Conservation (phyloP, 345 rosid genomes). For the Excoecaria cochinchinensis region DNA sequence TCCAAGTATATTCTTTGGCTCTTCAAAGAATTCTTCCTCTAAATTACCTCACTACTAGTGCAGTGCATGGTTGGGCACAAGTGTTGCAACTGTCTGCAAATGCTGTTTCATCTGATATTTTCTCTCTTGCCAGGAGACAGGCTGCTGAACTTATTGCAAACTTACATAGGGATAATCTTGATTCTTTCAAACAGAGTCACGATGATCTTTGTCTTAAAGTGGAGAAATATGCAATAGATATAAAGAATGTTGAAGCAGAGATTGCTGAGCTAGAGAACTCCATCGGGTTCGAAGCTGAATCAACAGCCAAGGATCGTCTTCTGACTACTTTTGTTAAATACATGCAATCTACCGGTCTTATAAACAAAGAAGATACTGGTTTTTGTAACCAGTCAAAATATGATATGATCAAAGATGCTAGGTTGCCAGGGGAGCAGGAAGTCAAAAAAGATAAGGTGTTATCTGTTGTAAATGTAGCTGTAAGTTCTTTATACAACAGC, state of each 20-base stretch:
- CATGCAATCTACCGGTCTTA: conserved; percentile 60
- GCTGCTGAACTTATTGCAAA: conserved; percentile 67
- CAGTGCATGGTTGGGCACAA: conserved; percentile 77
- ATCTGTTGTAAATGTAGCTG: conserved; percentile 52
- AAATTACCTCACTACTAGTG: conserved; percentile 71
- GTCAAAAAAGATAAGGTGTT: conserved; percentile 62
- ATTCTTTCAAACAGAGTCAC: conserved; percentile 49
- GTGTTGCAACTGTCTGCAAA: conserved; percentile 69
- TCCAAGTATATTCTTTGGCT: conserved; percentile 71
- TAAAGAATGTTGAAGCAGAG: conserved; percentile 60
- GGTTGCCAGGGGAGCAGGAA: conserved; percentile 36
- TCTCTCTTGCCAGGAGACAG: conserved; percentile 70
- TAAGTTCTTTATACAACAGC: conserved; percentile 55
- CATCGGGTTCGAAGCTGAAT: conserved; percentile 58
- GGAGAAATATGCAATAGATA: conserved; percentile 58
- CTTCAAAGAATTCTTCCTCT: conserved; percentile 81
- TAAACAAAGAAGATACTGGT: conserved; percentile 47
- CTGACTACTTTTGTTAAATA: conserved; percentile 62
- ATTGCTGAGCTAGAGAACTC: conserved; percentile 59
- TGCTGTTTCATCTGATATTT: conserved; percentile 62
- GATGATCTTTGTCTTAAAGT: conserved; percentile 58
- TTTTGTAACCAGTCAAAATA: conserved; percentile 31
- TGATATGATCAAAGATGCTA: conserved; percentile 37
- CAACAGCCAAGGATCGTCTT: conserved; percentile 72
- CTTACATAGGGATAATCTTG: conserved; percentile 44